Base-by-base conservation (phyloP, 768 basidiomycete species). In the Hygrophoropsis aurantiaca region DNA sequence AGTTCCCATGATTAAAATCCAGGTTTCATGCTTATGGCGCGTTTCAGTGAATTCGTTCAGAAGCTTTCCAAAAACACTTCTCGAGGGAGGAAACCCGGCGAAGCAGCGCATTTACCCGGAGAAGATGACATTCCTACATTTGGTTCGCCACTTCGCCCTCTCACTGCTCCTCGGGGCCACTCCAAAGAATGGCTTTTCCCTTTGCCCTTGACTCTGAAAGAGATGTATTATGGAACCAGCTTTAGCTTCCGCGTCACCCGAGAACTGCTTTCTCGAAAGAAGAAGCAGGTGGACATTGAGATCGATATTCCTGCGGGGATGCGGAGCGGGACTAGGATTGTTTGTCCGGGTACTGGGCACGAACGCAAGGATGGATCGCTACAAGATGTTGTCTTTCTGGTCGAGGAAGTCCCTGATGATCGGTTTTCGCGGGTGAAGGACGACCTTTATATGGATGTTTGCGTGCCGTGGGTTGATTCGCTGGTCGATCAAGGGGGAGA, bases 121-220 rank as follows among this genome's bases (percentile, higher is more conserved):
- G 53, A 56, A 32, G 39, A 54, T 37, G 52, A 62, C 23, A 44
- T 52, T 34, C 52, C 39, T 9, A 40, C 55, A 2, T 73, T 66
- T 44, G 63, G 60, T 5, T 67, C 74, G 26, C 74, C 74, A 11
- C 64, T 78, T 15, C 64, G 47, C 56, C 60, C 50, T 60, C 75
- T 50, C 61, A 75, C 55, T 66, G 74, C 49, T 52, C 74, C 50
- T 42, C 56, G 64, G 34, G 73, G 73, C 21, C 53, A 59, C 34
- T 70, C 74, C 24, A 76, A 75, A 51, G 84, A 85, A 59, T 87
- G 85, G 83, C 68, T 77, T n/a, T 86, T 84, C 65, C 77, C 82
- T 0, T 74, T 87, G 5, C 68, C 72, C 15, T 63, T 85, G 45
- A 74, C 78, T 2, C 73, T 87, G 16, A 81, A 85, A 47, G 83